These are phyloP conservation scores for Phoma sp. DNA, from an alignment of 2,329 filamentous ascomycete species.

Conservation along the genomic window DNA sequence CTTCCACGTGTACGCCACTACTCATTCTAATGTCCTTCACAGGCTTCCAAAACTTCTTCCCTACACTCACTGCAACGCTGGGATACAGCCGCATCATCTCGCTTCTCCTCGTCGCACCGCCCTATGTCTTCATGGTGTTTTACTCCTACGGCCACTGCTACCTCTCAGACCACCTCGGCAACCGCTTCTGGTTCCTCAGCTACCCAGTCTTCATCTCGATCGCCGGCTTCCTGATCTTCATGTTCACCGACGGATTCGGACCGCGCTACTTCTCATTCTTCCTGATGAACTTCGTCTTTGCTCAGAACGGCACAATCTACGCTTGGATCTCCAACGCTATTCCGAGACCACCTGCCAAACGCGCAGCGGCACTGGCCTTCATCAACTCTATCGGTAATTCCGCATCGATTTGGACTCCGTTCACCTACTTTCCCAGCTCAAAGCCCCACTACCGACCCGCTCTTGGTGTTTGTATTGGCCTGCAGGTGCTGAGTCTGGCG, in stretches of 20 bases:
- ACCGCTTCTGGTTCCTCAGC: constrained; percentile 50
- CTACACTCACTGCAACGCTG: constrained; percentile 60
- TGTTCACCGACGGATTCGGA: constrained; percentile 58
- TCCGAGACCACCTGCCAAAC: constrained; percentile 60
- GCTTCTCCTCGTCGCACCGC: constrained; percentile 62
- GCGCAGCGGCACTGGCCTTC: constrained; percentile 60
- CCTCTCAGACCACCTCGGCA: constrained; percentile 50
- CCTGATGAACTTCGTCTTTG: constrained; percentile 63
- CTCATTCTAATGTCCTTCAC: constrained; percentile 7
- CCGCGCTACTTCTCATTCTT: constrained; percentile 63
- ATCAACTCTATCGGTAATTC: constrained; percentile 63
- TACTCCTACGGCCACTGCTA: constrained; percentile 50
- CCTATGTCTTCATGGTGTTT: constrained; percentile 65
- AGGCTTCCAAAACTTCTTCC: constrained; percentile 64
- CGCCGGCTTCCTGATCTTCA: constrained; percentile 60
- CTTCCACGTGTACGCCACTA: constrained; percentile 46
- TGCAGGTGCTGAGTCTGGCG: constrained; percentile 24
- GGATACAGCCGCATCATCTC: constrained; percentile 61
- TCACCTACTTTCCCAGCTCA: constrained; percentile 41
- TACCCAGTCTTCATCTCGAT: constrained; percentile 59
- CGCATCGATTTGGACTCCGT: constrained; percentile 57
- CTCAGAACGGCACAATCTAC: constrained; percentile 63
- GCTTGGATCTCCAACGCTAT: constrained; percentile 60
- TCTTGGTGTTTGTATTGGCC: constrained; percentile 29
- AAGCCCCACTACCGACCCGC: constrained; percentile 29